Base-by-base conservation (phyloP, 345 rosid genomes). In the Aegle marmelos region DNA sequence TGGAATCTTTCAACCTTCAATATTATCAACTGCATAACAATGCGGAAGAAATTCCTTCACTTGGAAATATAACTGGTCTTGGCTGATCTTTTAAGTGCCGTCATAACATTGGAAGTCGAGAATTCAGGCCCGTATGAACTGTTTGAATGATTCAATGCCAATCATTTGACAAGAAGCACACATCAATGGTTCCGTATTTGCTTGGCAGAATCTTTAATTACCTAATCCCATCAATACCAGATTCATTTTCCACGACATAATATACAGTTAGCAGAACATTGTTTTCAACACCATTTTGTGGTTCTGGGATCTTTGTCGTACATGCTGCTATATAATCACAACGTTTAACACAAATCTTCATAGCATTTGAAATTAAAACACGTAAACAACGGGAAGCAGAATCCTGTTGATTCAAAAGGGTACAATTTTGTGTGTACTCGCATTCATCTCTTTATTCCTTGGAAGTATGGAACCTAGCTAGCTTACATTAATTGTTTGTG, bases 361-460 rank as follows among this genome's bases (percentile, higher is more conserved):
- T 9, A 53, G 31, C 41, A 53, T 17, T 70, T 17, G 57, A 57
- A 8, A 53, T 22, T 71, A 24, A n/a, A 14, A 57, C 50, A 19
- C 6, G 36, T 4, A 65, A 22, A 48, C 28, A 11, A 27, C 2
- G 5, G 9, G 10, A 56, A 56, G 62, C 19, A 56, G n/a, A 72
- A 72, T 31, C 34, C 34, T 57, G 33, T 27, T 27, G 45, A 10
- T 17, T 7, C 72, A 76, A 54, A 75, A 75, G 63, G 64, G 66
- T 48, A 71, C 33, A 22, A 34, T 45, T 45, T 19, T 45, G 48
- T 65, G 70, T 75, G 68, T 39, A 37, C 34, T 25, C 64, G 73
- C 74, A 70, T 74, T 68, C 30, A 72, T 67, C 27, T 30, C 61
- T 74, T 13, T 70, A 83, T 57, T 77, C 65, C 62, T 79, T 34